Evolutionary conservation across 2,329 filamentous ascomycete genomes (phyloP).

Genomic region (Sporothrix luriei): DNA sequence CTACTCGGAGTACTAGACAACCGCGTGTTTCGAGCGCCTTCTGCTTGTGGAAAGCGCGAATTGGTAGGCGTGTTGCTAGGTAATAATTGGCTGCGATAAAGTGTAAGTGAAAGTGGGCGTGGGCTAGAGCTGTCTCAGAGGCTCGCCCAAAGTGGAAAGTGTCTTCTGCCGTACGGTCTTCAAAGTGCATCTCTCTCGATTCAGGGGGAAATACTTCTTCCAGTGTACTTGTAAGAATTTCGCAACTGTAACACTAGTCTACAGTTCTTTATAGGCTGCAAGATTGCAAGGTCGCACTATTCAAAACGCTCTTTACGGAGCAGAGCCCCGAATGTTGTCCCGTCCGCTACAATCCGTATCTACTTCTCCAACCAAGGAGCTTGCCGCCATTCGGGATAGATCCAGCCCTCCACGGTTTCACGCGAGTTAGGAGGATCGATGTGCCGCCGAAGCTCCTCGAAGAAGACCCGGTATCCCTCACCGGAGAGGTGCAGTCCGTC

Average conservation of each 20-base stretch:
- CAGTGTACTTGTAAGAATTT: neutral
- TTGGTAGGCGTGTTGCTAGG: constrained; percentile 26
- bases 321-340: neutral
- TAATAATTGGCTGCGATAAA: constrained; percentile 8
- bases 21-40: constrained; percentile 20
- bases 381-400: constrained; percentile 54
- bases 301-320: neutral
- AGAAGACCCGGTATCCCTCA: constrained; percentile 58
- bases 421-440: constrained; percentile 51
- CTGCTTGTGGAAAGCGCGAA: constrained; percentile 27
- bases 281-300: neutral
- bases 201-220: neutral
- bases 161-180: neutral
- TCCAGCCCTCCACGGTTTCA: constrained; percentile 44
- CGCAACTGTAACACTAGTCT: too few species aligned
- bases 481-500: constrained; percentile 62
- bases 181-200: neutral
- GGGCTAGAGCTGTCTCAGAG: constrained; percentile 9
- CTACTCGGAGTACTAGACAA: constrained; percentile 3
- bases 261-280: neutral
- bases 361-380: constrained; percentile 38
- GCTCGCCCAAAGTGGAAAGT: constrained; percentile 1
- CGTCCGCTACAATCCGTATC: neutral
- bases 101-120: constrained; percentile 17
- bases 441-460: constrained; percentile 51